Evolutionary conservation across 441 rosid species (phyloP).

Genomic region (Brassica hybrid): DNA sequence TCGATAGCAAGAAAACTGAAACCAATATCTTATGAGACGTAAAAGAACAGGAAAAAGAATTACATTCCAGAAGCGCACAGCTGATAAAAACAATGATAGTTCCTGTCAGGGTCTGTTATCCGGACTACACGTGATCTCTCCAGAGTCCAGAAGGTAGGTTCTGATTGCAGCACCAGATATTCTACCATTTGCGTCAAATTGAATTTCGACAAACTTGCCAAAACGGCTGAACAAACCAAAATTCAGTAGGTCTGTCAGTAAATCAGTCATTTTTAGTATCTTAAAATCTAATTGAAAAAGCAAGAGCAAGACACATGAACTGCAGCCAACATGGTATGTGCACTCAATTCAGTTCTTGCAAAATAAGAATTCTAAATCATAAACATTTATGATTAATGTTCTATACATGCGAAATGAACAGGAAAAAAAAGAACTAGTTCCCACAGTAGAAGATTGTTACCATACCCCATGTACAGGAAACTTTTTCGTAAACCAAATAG

Average conservation of each 20-base stretch:
- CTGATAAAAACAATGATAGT: conserved; percentile 96
- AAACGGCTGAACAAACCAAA: conserved; percentile 71
- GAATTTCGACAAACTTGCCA: conserved; percentile 98
- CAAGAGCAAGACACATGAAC: conserved; percentile 20
- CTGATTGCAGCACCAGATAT: conserved; percentile 99
- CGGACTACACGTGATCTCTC: conserved; percentile 97
- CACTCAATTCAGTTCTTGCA: neutral
- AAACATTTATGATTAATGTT: neutral
- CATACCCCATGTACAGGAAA: conserved; percentile 1
- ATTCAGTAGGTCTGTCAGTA: conserved; percentile 24
- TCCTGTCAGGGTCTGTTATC: conserved; percentile 92
- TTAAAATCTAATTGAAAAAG: neutral
- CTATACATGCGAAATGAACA: conserved; percentile 3
- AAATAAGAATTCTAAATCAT: conserved; percentile 9
- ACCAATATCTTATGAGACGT: neutral
- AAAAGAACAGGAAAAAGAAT: conserved; percentile 3
- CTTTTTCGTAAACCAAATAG: neutral
- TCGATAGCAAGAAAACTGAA: conserved; percentile 21
- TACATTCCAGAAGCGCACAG: conserved; percentile 96
- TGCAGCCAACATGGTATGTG: neutral
- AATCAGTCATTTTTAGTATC: neutral
- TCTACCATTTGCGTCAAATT: conserved; percentile 85
- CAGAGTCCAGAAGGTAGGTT: conserved; percentile 95
- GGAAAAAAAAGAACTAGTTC: neutral
- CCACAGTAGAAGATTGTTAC: no score